Percentiles rank a stretch among this genome's conserved stretches.
Evolutionary conservation across 2,329 filamentous ascomycete genomes (phyloP).

Genomic region (Colletotrichum australisinense): DNA sequence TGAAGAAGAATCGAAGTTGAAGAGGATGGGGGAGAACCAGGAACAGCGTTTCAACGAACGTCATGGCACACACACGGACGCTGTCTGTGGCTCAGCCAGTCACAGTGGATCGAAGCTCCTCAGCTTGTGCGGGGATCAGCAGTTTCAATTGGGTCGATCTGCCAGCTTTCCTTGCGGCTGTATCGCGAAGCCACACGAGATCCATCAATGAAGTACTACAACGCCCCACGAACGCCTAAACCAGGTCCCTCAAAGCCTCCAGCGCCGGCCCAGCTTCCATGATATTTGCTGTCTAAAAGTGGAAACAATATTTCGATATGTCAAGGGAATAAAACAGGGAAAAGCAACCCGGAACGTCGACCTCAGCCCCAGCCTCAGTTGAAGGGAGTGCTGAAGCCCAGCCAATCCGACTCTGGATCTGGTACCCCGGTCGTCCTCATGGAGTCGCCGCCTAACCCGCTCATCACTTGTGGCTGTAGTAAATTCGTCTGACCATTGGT

Average conservation of each 20-base stretch:
- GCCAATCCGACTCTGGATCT: conserved; percentile 47
- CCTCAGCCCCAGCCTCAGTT: conserved; percentile 27
- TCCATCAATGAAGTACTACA: conserved; percentile 28
- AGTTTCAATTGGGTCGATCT: conserved; percentile 27
- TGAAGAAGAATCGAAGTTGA: not conserved
- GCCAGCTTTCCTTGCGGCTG: conserved; percentile 7
- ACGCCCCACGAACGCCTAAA: conserved; percentile 28
- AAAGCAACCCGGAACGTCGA: not conserved
- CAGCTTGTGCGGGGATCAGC: conserved; percentile 33
- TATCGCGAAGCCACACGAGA: conserved; percentile 31
- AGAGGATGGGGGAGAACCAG: not conserved
- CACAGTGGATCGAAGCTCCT: conserved; percentile 24
- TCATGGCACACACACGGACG: conserved; percentile 24
- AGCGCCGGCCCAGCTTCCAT: conserved; percentile 12
- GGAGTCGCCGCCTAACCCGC: conserved; percentile 37
- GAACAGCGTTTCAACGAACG: conserved; percentile 29
- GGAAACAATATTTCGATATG: not conserved
- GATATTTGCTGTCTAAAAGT: not conserved
- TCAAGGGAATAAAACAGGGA: not conserved
- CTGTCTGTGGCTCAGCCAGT: conserved; percentile 26
- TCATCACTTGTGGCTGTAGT: conserved; percentile 39
- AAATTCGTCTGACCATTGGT: conserved; percentile 40
- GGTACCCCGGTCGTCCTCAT: conserved; percentile 41
- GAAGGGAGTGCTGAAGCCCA: conserved; percentile 37
- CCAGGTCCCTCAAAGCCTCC: conserved; percentile 8